A percentile compares a stretch with the other conserved stretches of the same genome.
These are phyloP conservation scores for Linnemannia hyalina DNA, from an alignment of 192 early-diverging fungal species.

Conservation along the genomic window DNA sequence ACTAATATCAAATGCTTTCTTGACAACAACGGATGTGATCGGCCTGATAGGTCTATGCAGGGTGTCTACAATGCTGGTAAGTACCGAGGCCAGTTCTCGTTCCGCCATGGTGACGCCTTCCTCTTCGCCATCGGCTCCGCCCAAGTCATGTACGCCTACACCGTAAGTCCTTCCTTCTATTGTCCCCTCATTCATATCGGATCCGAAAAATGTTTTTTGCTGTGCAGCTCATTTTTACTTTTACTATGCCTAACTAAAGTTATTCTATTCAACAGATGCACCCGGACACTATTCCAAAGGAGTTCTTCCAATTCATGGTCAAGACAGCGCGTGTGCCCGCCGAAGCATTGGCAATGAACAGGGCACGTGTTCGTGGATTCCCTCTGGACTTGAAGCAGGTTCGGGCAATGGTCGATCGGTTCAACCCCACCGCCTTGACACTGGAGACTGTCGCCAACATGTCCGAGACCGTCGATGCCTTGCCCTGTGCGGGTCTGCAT, in stretches of 20 bases:
- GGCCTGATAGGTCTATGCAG: constrained; percentile 58
- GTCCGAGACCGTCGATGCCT: constrained; percentile 40
- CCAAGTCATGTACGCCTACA: constrained; percentile 70
- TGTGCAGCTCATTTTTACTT: neutral
- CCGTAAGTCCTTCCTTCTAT: constrained; percentile 51
- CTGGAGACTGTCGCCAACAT: constrained; percentile 53
- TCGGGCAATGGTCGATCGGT: constrained; percentile 39
- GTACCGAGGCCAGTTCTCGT: constrained; percentile 63
- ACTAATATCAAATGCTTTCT: constrained; percentile 27
- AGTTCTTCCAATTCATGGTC: constrained; percentile 72
- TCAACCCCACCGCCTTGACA: constrained; percentile 58
- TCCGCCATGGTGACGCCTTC: constrained; percentile 68
- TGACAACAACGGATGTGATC: neutral
- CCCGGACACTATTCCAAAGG: constrained; percentile 68
- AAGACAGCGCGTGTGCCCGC: constrained; percentile 72
- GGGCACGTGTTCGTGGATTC: constrained; percentile 58
- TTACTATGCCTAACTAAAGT: neutral
- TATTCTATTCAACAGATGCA: constrained; percentile 59
- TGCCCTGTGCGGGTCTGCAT: constrained; percentile 70
- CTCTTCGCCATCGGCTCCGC: constrained; percentile 65
- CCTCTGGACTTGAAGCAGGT: constrained; percentile 54
- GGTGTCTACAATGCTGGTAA: constrained; percentile 68
- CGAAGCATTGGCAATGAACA: constrained; percentile 69
- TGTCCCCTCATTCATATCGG: neutral
- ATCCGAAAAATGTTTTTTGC: neutral